phyloP scores from a whole-genome alignment of 2,329 filamentous ascomycete genomes.

The Monilinia aucupariae region DNA sequence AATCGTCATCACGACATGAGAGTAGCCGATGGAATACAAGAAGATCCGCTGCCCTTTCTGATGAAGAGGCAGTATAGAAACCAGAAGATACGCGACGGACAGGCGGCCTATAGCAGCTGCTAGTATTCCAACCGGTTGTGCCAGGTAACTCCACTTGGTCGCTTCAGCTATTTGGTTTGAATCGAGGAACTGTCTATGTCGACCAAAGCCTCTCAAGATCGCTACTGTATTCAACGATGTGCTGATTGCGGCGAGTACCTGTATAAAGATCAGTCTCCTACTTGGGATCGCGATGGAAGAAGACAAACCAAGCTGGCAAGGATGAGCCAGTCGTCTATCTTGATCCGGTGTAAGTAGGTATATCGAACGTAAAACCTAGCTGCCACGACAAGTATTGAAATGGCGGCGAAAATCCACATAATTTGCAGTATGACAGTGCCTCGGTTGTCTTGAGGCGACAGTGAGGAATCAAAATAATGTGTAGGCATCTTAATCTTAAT shows the following conservation, averaged over 20 bases:
- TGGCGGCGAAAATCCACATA: not conserved
- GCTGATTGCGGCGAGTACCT: not conserved
- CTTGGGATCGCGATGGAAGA: too few species aligned
- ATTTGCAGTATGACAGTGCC: not conserved
- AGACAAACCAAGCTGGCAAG: not conserved
- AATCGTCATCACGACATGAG: not conserved
- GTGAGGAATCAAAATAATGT: not conserved
- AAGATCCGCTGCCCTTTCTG: not conserved
- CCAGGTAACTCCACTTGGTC: conserved; percentile 1
- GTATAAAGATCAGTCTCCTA: not conserved
- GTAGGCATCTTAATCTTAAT: not conserved
- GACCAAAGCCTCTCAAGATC: not conserved
- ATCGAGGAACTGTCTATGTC: not conserved
- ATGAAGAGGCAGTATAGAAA: not conserved
- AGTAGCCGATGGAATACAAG: not conserved
- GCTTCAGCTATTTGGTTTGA: not conserved
- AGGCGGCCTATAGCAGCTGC: not conserved
- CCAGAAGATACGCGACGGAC: not conserved
- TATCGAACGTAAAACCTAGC: not conserved
- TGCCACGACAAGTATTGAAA: not conserved
- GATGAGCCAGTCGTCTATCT: not conserved
- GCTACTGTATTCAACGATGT: not conserved
- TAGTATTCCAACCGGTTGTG: not conserved
- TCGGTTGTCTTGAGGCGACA: not conserved
- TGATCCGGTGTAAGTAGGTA: not conserved